These are phyloP conservation scores for Saccharomycopsis capsularis DNA, from an alignment of 805 yeast genomes.

Conservation along the genomic window DNA sequence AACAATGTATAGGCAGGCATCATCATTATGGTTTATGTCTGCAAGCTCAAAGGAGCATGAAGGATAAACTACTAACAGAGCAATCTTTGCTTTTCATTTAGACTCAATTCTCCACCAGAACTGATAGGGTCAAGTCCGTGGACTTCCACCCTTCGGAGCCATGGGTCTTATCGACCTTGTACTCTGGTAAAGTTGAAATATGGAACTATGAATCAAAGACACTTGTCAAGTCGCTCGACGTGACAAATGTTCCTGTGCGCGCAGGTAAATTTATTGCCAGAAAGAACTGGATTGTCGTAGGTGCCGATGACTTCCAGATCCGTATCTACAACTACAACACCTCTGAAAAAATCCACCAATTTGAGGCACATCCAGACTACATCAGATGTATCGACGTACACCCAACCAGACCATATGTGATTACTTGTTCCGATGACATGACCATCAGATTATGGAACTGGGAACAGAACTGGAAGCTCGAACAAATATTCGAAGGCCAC, in stretches of 20 bases:
- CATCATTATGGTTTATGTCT: not conserved
- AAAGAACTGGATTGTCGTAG: constrained; percentile 95
- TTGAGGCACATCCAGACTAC: constrained; percentile 98
- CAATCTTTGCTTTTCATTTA: constrained; percentile 24
- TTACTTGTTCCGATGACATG: constrained; percentile 89
- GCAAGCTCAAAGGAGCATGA: too few species aligned
- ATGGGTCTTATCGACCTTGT: constrained; percentile 88
- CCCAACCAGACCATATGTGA: constrained; percentile 82
- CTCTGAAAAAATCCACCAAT: constrained; percentile 88
- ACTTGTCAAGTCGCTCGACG: constrained; percentile 83
- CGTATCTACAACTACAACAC: constrained; percentile 94
- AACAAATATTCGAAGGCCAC: constrained; percentile 92
- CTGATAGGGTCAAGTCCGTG: constrained; percentile 95
- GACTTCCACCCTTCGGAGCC: constrained; percentile 98
- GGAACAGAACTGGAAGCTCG: constrained; percentile 88
- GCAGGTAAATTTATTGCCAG: constrained; percentile 93
- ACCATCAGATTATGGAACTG: constrained; percentile 94
- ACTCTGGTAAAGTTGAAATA: constrained; percentile 85
- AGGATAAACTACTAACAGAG: too few species aligned
- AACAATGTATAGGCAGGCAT: not conserved
- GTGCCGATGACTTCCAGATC: constrained; percentile 91
- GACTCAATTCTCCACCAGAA: constrained; percentile 82
- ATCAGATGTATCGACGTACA: constrained; percentile 91
- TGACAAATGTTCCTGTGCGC: constrained; percentile 93
- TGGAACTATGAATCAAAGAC: constrained; percentile 89